Base-by-base conservation (phyloP, 208 protist species). In the Trypanosoma lewisi region DNA sequence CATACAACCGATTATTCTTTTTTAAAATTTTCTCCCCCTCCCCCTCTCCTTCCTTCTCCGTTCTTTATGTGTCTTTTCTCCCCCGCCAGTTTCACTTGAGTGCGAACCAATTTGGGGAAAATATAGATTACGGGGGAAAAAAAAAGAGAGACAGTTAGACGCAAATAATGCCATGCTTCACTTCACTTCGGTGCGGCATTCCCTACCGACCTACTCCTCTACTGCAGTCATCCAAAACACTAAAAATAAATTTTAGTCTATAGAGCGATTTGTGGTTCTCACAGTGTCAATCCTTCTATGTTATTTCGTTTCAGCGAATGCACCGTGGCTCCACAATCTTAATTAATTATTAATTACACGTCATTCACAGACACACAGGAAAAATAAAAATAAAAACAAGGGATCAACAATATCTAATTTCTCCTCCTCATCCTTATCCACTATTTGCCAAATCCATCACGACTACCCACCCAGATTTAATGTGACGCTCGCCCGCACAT, bases 401-500 rank as follows among this genome's bases (percentile, higher is more conserved):
- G n/a, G n/a, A n/a, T n/a, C n/a, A n/a, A n/a, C n/a, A n/a, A n/a
- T n/a, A n/a, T n/a, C n/a, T n/a, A n/a, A n/a, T n/a, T n/a, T n/a
- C n/a, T n/a, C n/a, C n/a, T n/a, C n/a, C n/a, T n/a, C n/a, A n/a
- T n/a, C n/a, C n/a, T n/a, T n/a, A n/a, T n/a, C n/a, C n/a, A n/a
- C n/a, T n/a, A n/a, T n/a, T n/a, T n/a, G n/a, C n/a, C n/a, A n/a
- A n/a, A n/a, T n/a, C n/a, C 36, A 14, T 41, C 36, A 14, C 36
- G 14, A 33, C 3, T n/a, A 23, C 8, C 31, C 48, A 33, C 28
- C 34, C 2, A 72, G 19, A 50, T 72, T 51, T 27, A 72, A 16
- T 28, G 57, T 65, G 39, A 65, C 57, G 39, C 49, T 72, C 9
- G n/a, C 37, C 19, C 21, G 31, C 16, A 72, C 50, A 39, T 67